Base-by-base conservation (phyloP, 2,329 filamentous ascomycete genomes). In the Anthostomella pinea region DNA sequence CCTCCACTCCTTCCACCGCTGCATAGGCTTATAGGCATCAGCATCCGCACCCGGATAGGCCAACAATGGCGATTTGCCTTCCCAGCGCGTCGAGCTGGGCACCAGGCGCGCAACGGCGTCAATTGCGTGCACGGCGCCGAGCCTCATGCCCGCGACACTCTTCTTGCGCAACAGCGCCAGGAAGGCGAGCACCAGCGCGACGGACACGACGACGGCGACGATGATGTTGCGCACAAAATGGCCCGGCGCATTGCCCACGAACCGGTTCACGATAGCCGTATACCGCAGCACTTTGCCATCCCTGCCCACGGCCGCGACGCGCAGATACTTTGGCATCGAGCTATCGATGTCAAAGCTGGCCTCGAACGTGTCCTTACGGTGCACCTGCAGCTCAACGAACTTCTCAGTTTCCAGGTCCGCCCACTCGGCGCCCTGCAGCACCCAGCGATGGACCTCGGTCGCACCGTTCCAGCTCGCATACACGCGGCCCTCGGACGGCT, bases 381-480 rank as follows among this genome's bases (percentile, higher is more conserved):
- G 16, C 2, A 27, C 27, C 6, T 39, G 38, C 8, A 50, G 20
- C 8, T 41, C 37, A 6, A 18, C 24, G 7, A 43, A 48, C 2
- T 15, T 33, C 2, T 17, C 35, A 9, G n/a, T 11, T 7, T n/a
- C 10, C 28, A 45, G 31, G 13, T 40, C 41, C 10, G 30, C 29
- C 45, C 45, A 48, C 16, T 40, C 30, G 1, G 42, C 39, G 14
- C 47, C 47, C 38, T 50, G 42, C 27, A 50, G n/a, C 15, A 44
- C 40, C 47, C 47, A 50, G 17, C 29, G 7, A 21, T 30, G 41
- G 5, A 66, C 59, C 47, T 69, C 64, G 0, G 67, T 70, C 9
- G 68, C 68, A 0, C 67, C 67, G 30, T 71, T 70, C 68, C 68
- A 70, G 47, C 64, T 66, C 1, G 65, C 63, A 36, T 62, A 66